A percentile compares a stretch with the other conserved stretches of the same genome.
phyloP scores from a whole-genome alignment of 176 grass and related monocot genomes.

The Ensete ventricosum region DNA sequence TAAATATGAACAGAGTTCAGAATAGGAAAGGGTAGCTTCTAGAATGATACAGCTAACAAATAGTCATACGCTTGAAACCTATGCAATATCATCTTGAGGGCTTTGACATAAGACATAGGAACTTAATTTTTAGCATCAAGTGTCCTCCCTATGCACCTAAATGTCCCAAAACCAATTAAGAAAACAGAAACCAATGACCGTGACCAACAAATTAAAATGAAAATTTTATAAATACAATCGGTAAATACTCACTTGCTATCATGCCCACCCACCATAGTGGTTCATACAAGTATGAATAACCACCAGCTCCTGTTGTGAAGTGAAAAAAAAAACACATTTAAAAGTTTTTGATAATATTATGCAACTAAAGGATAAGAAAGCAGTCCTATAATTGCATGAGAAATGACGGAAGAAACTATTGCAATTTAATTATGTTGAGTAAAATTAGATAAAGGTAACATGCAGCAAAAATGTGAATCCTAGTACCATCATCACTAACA shows the following conservation, averaged over 20 bases:
- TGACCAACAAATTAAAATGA: background rate
- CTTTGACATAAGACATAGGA: background rate
- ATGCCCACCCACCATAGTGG: slow-evolving; percentile 15
- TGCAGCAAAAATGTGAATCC: background rate
- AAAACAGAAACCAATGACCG: background rate
- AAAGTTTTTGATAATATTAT: background rate
- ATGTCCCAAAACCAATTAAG: background rate
- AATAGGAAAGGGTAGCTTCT: background rate
- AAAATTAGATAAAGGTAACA: background rate
- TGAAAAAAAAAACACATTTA: background rate
- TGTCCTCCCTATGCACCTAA: background rate
- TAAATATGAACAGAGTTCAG: background rate
- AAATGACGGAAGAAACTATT: too few relatives aligned
- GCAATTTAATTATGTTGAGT: background rate
- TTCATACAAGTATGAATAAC: slow-evolving; percentile 12
- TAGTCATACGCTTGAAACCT: too few relatives aligned
- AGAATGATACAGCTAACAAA: too few relatives aligned
- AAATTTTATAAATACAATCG: background rate
- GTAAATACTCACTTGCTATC: slow-evolving; percentile 2
- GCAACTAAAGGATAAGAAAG: background rate
- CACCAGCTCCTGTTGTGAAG: background rate
- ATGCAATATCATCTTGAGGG: too few relatives aligned
- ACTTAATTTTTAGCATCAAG: background rate
- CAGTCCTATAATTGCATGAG: background rate
- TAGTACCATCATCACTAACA: background rate